Base-by-base conservation (phyloP, 1,284 basidiomycete species). In the Moniliella sp. region DNA sequence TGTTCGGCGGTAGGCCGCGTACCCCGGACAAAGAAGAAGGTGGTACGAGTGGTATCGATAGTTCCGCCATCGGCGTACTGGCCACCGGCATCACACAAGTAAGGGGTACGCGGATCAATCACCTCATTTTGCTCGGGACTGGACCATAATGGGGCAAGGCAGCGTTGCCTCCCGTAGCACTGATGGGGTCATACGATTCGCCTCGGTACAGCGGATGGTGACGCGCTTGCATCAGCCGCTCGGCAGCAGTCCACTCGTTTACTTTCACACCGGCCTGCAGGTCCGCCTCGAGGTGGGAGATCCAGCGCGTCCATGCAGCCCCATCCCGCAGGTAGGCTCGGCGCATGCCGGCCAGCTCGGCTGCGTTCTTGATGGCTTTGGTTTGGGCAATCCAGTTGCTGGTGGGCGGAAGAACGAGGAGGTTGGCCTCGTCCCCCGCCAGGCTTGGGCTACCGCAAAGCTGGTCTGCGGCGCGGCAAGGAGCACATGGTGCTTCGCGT, bases 141-240 rank as follows among this genome's bases (percentile, higher is more conserved):
- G 88, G 83, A 1, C 68, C 66, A 61, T 97, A 97, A 59, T 97
- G 88, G 36, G 94, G 91, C 48, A 97, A 77, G 10, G 84, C 83
- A 74, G 46, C 83, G 56, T 97, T 91, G 2, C 78, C 69, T 0
- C 86, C 88, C 7, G 56, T 55, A 0, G 80, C 78, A 1, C 46
- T 48, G 27, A 57, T 57, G n/a, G 50, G 37, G 15, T 55, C 52
- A 36, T 57, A 57, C 16, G 48, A 42, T 10, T 56, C 45, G 11
- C 53, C 53, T 7, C 8, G 8, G n/a, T 23, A 23, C 7, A 23
- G 21, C 21, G 21, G 21, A 31, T 42, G 11, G 8, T 23, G 21
- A 7, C 21, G 7, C 21, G 7, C 21, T 23, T 23, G 7, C 8
- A 7, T n/a, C 8, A 97, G 66, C 50, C 75, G 66, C 47, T 74